Percentiles rank a stretch among this genome's conserved stretches.
Conservation (phyloP, 192 early-diverging fungal genomes). For the Linnemannia hyalina region DNA sequence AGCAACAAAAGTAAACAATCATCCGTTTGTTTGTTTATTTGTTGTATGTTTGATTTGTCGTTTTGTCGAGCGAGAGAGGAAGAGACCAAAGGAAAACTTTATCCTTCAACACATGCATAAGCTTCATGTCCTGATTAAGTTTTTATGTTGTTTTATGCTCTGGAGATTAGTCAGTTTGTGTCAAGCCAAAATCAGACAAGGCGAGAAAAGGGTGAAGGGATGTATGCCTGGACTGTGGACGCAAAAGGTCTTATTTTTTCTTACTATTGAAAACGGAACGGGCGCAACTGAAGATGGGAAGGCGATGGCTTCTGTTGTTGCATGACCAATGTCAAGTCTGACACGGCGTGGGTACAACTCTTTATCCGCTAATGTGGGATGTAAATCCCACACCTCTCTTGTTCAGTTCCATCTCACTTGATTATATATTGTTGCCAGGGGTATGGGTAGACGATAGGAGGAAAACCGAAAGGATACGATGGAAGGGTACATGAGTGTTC, state of each 20-base stretch:
- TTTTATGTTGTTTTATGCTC: neutral
- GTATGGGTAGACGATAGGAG: too few relatives aligned
- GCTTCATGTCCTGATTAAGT: neutral
- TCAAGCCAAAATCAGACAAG: neutral
- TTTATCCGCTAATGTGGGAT: too few relatives aligned
- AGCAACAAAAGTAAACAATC: neutral
- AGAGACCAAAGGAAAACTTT: neutral
- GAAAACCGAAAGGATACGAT: neutral
- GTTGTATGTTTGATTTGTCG: neutral
- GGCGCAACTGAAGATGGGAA: neutral
- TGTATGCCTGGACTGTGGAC: neutral
- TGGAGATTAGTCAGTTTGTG: neutral
- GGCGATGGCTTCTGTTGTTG: too few relatives aligned
- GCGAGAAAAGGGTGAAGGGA: neutral
- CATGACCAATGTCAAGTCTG: too few relatives aligned
- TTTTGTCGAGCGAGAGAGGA: neutral
- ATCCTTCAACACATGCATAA: neutral
- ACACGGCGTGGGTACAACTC: too few relatives aligned
- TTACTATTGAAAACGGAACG: neutral
- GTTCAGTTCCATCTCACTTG: too few relatives aligned
- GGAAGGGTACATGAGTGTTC: neutral
- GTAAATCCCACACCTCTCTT: too few relatives aligned
- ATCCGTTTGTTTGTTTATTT: slow-evolving; percentile 4
- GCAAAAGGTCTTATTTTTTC: neutral
- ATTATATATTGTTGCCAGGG: too few relatives aligned